Conservation (phyloP, 2,329 filamentous ascomycete genomes). For the Sclerotinia sclerotiorum region DNA sequence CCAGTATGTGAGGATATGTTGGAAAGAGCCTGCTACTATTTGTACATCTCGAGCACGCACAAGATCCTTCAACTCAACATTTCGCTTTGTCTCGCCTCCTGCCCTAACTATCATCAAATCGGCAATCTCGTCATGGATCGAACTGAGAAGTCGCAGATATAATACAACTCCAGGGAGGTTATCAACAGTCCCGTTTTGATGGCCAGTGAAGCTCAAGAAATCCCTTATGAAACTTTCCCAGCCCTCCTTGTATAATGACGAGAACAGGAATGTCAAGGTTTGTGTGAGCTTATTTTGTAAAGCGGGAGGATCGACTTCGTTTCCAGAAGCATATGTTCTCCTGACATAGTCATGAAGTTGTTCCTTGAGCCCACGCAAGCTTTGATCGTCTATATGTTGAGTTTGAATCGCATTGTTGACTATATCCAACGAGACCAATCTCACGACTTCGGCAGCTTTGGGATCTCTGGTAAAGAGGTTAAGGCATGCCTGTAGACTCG, state of each 20-base stretch:
- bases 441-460: constrained; percentile 76
- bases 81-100: constrained; percentile 76
- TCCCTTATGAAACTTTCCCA: constrained; percentile 94
- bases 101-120: constrained; percentile 83
- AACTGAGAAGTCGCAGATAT: constrained; percentile 83
- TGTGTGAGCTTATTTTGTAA: constrained; percentile 98
- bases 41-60: constrained; percentile 83
- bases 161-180: constrained; percentile 77
- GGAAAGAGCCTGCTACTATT: constrained; percentile 87
- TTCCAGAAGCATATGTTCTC: constrained; percentile 64
- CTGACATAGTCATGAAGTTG: constrained; percentile 79
- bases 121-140: constrained; percentile 95
- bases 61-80: constrained; percentile 87
- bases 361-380: constrained; percentile 74
- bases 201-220: constrained; percentile 72
- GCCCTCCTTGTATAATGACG: constrained; percentile 76
- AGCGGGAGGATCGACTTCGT: constrained; percentile 64
- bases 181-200: constrained; percentile 59
- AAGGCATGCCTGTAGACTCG: constrained; percentile 88
- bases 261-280: constrained; percentile 91
- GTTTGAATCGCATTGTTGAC: constrained; percentile 89
- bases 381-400: constrained; percentile 70
- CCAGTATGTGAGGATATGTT: constrained; percentile 79
- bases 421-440: constrained; percentile 86
- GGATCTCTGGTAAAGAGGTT: constrained; percentile 79